Conservation (phyloP, 139 green algal species). For the Asterochloris erici region DNA sequence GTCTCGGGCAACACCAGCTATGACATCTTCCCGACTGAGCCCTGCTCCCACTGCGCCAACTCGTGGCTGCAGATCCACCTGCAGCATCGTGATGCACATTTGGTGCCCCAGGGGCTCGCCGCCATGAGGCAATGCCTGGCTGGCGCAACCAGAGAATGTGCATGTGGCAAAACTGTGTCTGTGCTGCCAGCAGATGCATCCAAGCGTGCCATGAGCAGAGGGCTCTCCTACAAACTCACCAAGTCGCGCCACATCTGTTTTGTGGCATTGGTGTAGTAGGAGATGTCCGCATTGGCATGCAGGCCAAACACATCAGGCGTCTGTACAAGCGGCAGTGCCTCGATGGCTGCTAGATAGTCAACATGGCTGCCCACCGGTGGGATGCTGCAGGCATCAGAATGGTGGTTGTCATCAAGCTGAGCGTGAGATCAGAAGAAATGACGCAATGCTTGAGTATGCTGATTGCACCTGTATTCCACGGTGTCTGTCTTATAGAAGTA, state of each 20-base stretch:
- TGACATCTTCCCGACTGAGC: slow-evolving; percentile 66
- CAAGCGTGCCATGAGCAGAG: not conserved
- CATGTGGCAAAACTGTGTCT: no score
- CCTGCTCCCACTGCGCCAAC: slow-evolving; percentile 31
- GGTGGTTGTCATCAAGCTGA: not conserved
- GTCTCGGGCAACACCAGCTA: slow-evolving; percentile 61
- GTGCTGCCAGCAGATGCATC: no score
- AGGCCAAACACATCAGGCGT: slow-evolving; percentile 78
- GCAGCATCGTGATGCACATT: not conserved
- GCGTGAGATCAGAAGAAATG: not conserved
- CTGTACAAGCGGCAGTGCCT: slow-evolving; percentile 74
- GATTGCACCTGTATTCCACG: slow-evolving; percentile 44
- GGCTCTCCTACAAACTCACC: not conserved
- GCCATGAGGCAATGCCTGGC: no score
- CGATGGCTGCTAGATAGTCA: slow-evolving; percentile 62
- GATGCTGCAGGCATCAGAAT: slow-evolving; percentile 14
- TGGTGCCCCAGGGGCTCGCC: no score
- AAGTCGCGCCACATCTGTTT: slow-evolving; percentile 76
- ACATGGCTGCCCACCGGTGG: slow-evolving; percentile 33
- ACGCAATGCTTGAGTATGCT: not conserved
- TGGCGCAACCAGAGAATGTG: no score
- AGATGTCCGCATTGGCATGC: slow-evolving; percentile 86
- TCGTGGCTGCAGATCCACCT: slow-evolving; percentile 71
- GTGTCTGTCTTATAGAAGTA: slow-evolving; percentile 44
- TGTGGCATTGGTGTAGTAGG: slow-evolving; percentile 79